These are phyloP conservation scores for Scutellaria barbata DNA, from an alignment of 257 asterid species.

Conservation along the genomic window DNA sequence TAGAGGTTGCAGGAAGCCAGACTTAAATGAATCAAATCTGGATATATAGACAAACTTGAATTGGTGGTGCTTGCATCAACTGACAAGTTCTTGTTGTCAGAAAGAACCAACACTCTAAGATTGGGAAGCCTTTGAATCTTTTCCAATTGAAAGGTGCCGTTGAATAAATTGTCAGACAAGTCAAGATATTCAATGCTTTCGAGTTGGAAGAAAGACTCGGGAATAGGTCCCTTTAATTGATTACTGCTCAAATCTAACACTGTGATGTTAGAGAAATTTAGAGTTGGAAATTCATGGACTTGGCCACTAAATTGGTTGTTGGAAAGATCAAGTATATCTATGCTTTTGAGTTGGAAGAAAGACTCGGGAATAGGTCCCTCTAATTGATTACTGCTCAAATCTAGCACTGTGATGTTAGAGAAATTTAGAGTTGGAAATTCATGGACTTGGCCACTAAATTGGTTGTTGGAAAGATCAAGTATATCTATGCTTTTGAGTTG, in stretches of 20 bases:
- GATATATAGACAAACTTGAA: conserved; percentile 15
- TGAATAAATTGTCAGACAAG: conserved; percentile 41
- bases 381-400: no score
- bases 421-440: no score
- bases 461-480: no score
- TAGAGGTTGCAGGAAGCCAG: conserved; percentile 37
- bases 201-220: conserved; percentile 29
- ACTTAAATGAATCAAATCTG: no score
- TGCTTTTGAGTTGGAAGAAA: no score
- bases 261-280: conserved; percentile 12
- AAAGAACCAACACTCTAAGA: conserved; percentile 44
- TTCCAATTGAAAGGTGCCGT: conserved; percentile 26
- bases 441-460: no score
- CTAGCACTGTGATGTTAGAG: no score
- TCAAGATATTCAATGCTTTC: conserved; percentile 1
- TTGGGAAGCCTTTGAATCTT: conserved; percentile 28
- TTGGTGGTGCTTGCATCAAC: conserved; percentile 22
- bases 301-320: conserved; percentile 42
- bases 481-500: no score
- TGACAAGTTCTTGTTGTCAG: conserved; percentile 40
- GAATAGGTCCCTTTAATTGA: conserved; percentile 33
- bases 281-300: conserved; percentile 13
- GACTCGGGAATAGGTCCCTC: no score
- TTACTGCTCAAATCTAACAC: conserved; percentile 38
- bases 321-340: no score